These are phyloP conservation scores for Urostyla sp. DNA, from an alignment of 73 alveolate genomes.

Conservation along the genomic window DNA sequence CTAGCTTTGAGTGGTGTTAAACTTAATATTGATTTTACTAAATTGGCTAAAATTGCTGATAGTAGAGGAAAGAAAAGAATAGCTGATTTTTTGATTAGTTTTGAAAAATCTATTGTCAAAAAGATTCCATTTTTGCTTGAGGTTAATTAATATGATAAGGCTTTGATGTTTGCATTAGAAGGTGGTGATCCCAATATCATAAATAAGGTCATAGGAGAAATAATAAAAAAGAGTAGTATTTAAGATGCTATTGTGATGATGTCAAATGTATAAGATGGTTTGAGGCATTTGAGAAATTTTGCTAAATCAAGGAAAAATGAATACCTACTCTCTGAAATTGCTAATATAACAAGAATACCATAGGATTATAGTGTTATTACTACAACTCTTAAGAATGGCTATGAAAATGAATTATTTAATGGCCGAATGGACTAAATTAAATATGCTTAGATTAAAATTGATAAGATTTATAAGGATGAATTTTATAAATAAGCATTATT, in stretches of 20 bases:
- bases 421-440: not conserved
- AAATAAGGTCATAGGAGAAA: conserved; percentile 65
- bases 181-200: conserved; percentile 71
- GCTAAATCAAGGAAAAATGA: conserved; percentile 45
- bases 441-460: not conserved
- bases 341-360: not conserved
- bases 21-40: conserved; percentile 68
- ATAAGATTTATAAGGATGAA: conserved; percentile 22
- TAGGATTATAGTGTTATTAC: not conserved
- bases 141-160: conserved; percentile 61
- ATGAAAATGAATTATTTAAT: conserved; percentile 9
- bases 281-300: conserved; percentile 47
- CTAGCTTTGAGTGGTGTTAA: too few relatives aligned
- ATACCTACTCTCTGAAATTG: conserved; percentile 29
- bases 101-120: conserved; percentile 66
- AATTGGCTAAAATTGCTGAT: conserved; percentile 66
- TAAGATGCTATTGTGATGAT: conserved; percentile 4
- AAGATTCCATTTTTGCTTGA: conserved; percentile 73
- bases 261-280: conserved; percentile 18
- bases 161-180: conserved; percentile 59
- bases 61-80: conserved; percentile 55
- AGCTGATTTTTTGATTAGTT: conserved; percentile 47
- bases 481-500: conserved; percentile 24
- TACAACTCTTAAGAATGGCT: not conserved
- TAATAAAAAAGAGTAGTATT: conserved; percentile 35